Conservation (phyloP, 2,329 filamentous ascomycete species). For the Ploettnerulaceae sp. region DNA sequence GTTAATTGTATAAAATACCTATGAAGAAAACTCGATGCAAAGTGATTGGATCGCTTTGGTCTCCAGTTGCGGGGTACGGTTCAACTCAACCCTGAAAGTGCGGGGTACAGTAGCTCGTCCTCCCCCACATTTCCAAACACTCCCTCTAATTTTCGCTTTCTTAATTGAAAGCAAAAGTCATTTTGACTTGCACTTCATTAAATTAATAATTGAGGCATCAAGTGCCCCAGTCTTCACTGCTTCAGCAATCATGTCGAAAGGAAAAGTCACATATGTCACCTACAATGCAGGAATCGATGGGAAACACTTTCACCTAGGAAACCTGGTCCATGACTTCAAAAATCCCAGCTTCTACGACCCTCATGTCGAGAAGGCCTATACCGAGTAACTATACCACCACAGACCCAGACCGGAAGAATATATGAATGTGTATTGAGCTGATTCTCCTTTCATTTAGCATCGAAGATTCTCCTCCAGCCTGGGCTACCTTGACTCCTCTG, state of each 20-base stretch:
- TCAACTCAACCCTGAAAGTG: neutral
- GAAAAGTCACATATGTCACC: slow-evolving; percentile 20
- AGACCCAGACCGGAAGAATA: no score
- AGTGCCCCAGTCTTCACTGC: no score
- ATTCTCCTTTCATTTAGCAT: no score
- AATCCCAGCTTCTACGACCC: slow-evolving; percentile 21
- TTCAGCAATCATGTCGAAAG: slow-evolving; percentile 11
- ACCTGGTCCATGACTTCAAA: slow-evolving; percentile 24
- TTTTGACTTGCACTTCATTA: no score
- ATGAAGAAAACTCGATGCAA: neutral
- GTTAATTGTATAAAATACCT: no score
- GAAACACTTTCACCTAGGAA: slow-evolving; percentile 25
- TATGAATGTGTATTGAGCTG: no score
- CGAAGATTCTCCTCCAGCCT: slow-evolving; percentile 19
- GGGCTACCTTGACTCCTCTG: slow-evolving; percentile 16
- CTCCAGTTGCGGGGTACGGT: slow-evolving; percentile 1
- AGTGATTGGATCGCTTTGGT: slow-evolving; percentile 2
- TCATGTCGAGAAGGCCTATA: slow-evolving; percentile 22
- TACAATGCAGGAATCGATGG: slow-evolving; percentile 22
- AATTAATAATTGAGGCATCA: no score
- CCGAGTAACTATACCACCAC: slow-evolving; percentile 24
- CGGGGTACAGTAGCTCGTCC: slow-evolving; percentile 4
- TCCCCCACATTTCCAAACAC: neutral
- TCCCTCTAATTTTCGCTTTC: neutral
- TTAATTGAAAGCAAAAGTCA: no score